Evolutionary conservation across 2,329 filamentous ascomycete species (phyloP).

Genomic region (Purpureocillium lavendulum): DNA sequence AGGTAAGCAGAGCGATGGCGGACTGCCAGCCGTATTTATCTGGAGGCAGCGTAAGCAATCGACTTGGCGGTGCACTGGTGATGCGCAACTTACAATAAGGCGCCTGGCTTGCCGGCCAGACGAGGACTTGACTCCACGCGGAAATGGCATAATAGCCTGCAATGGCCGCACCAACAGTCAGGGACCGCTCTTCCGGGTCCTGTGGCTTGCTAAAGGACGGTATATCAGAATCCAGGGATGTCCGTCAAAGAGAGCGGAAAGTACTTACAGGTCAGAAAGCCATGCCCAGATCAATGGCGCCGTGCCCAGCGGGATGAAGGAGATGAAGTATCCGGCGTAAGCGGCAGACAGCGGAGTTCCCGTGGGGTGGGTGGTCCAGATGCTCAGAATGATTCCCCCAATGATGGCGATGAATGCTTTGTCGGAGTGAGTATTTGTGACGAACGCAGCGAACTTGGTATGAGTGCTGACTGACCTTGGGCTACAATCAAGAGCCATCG

Average conservation of each 20-base stretch:
- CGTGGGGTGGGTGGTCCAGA: slow-evolving; percentile 39
- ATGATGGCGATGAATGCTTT: slow-evolving; percentile 34
- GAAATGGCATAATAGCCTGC: slow-evolving; percentile 41
- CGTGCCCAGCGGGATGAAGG: slow-evolving; percentile 37
- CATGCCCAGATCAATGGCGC: slow-evolving; percentile 44
- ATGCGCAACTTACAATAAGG: slow-evolving; percentile 32
- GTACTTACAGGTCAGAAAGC: slow-evolving; percentile 34
- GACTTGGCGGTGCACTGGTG: not conserved
- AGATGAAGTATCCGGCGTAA: slow-evolving; percentile 44
- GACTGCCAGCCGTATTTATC: slow-evolving; percentile 40
- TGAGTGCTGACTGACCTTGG: slow-evolving; percentile 22
- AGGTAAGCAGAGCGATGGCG: slow-evolving; percentile 31
- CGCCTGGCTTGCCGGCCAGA: slow-evolving; percentile 42
- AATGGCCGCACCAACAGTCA: slow-evolving; percentile 40
- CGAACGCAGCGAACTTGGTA: no score
- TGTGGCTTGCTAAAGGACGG: slow-evolving; percentile 21
- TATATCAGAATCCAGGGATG: not conserved
- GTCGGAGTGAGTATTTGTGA: not conserved
- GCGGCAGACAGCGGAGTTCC: slow-evolving; percentile 33
- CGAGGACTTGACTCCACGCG: slow-evolving; percentile 42
- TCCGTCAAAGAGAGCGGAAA: no score
- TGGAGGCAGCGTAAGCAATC: slow-evolving; percentile 7
- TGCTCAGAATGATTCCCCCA: slow-evolving; percentile 40
- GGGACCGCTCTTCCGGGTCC: slow-evolving; percentile 37
- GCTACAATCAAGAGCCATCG: slow-evolving; percentile 41